Conservation (phyloP, 768 basidiomycete species). For the Suillus subluteus region DNA sequence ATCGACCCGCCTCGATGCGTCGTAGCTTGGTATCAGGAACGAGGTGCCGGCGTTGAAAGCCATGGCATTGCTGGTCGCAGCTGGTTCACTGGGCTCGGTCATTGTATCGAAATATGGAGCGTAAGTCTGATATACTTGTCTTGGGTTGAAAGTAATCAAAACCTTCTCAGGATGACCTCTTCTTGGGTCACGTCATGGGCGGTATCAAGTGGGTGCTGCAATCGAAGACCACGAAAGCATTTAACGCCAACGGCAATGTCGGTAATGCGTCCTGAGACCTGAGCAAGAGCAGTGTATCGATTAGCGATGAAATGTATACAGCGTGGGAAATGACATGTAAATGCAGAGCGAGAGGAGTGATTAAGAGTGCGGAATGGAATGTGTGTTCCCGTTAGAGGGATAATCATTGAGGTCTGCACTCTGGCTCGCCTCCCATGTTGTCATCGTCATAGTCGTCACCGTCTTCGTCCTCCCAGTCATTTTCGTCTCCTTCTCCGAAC, state of each 20-base stretch:
- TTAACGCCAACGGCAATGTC: conserved; percentile 61
- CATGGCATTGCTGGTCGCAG: conserved; percentile 65
- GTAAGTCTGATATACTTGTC: conserved; percentile 40
- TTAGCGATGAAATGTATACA: conserved; percentile 34
- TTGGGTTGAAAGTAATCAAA: background rate
- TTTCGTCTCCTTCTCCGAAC: conserved; percentile 75
- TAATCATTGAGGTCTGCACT: conserved; percentile 62
- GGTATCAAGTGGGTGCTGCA: conserved; percentile 77
- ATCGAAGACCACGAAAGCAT: conserved; percentile 71
- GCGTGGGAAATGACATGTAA: conserved; percentile 26
- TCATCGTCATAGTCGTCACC: conserved; percentile 56
- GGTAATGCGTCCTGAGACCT: conserved; percentile 43
- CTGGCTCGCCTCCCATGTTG: conserved; percentile 49
- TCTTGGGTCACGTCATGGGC: conserved; percentile 72
- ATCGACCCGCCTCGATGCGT: conserved; percentile 8
- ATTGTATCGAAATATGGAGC: conserved; percentile 78
- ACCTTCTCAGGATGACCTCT: conserved; percentile 58
- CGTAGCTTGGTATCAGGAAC: conserved; percentile 84
- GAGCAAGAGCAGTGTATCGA: conserved; percentile 17
- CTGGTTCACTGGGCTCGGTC: conserved; percentile 85
- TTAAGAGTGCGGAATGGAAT: conserved; percentile 20
- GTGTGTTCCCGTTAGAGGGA: conserved; percentile 9
- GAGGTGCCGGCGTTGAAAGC: conserved; percentile 63
- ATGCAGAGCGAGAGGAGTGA: conserved; percentile 23
- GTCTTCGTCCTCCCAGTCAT: conserved; percentile 73